phyloP scores from a whole-genome alignment of 371 early-diverging fungal genomes.

The Mucor racemosus region DNA sequence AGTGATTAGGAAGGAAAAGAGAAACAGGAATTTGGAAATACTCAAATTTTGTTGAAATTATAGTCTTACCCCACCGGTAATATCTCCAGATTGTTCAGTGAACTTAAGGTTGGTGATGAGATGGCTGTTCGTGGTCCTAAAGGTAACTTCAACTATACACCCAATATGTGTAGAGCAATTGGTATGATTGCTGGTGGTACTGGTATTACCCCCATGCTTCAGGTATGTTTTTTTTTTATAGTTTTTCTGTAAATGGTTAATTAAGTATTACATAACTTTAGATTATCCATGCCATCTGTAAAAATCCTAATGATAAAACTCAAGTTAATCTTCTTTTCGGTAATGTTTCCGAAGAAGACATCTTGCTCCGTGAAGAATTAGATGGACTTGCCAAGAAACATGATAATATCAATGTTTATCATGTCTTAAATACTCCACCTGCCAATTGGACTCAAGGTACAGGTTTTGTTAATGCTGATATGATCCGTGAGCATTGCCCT shows the following conservation, averaged over 20 bases:
- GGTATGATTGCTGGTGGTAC: conserved; percentile 96
- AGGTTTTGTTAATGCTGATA: conserved; percentile 86
- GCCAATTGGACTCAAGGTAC: conserved; percentile 83
- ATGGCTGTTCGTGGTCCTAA: conserved; percentile 87
- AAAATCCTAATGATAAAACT: conserved; percentile 87
- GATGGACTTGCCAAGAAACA: conserved; percentile 78
- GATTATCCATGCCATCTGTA: conserved; percentile 83
- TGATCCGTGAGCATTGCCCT: conserved; percentile 80
- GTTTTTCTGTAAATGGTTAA: background rate
- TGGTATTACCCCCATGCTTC: conserved; percentile 93
- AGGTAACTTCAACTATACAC: conserved; percentile 83
- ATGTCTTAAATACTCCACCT: conserved; percentile 87
- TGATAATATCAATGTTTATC: conserved; percentile 82
- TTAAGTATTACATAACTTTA: conserved; percentile 20
- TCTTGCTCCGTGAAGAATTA: conserved; percentile 85
- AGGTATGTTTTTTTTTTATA: conserved; percentile 20
- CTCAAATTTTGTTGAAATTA: conserved; percentile 56
- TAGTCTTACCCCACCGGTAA: conserved; percentile 85
- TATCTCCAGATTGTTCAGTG: conserved; percentile 75
- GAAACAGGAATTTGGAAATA: background rate
- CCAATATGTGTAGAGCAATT: conserved; percentile 77
- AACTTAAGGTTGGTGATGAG: conserved; percentile 74
- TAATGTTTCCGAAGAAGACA: conserved; percentile 90
- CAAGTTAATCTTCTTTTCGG: conserved; percentile 87
- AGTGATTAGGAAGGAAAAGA: background rate